Percentiles rank a stretch among this genome's conserved stretches.
Evolutionary conservation across 2,329 filamentous ascomycete genomes (phyloP).

Genomic region (Sporothrix schenckii): DNA sequence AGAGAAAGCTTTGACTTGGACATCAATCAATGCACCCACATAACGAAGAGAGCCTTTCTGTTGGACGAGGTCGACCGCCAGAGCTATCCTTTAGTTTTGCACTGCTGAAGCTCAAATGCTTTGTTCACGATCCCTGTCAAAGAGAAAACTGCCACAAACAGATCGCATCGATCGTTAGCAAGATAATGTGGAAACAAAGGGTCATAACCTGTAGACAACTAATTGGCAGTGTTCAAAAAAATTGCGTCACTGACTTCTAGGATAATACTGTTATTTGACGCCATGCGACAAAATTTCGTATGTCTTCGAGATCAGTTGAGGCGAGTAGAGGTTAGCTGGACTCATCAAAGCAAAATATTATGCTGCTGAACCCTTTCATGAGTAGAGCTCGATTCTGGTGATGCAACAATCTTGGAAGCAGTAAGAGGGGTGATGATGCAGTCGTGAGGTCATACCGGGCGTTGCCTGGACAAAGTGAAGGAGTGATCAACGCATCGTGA

Average conservation of each 20-base stretch:
- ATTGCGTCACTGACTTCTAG: constrained; percentile 1
- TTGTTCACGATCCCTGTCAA: neutral
- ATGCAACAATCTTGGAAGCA: neutral
- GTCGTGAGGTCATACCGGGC: neutral
- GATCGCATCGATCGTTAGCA: neutral
- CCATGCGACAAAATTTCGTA: neutral
- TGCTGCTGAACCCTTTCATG: neutral
- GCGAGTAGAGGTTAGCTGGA: neutral
- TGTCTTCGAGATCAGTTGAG: too few relatives aligned
- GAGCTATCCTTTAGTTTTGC: neutral
- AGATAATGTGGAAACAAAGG: neutral
- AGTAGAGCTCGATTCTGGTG: neutral
- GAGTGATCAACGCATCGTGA: neutral
- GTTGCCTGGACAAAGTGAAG: neutral
- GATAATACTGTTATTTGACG: neutral
- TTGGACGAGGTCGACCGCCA: neutral
- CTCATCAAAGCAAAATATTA: neutral
- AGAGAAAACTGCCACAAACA: neutral
- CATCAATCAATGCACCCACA: neutral
- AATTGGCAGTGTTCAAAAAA: too few relatives aligned
- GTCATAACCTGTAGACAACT: neutral
- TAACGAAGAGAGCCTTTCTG: neutral
- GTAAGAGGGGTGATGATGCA: neutral
- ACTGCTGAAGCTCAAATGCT: neutral
- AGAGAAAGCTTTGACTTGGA: neutral